A percentile compares a stretch with the other conserved stretches of the same genome.
Conservation (phyloP, 148 eudicot species). For the Vaccinium corymbosum region DNA sequence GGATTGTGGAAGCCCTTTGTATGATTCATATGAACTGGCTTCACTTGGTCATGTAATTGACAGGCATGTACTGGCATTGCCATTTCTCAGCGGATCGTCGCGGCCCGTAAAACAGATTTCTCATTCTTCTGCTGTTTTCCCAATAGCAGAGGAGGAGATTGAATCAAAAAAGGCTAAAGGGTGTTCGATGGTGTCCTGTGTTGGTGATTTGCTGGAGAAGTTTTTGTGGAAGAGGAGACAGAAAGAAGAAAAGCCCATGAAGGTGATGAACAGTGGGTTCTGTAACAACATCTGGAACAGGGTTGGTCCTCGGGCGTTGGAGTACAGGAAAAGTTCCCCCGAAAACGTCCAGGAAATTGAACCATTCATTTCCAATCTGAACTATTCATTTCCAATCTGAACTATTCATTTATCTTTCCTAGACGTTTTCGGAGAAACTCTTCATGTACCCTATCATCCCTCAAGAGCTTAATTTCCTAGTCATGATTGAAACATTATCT, state of each 20-base stretch:
- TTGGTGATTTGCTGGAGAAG: background rate
- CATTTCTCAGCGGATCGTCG: constrained; percentile 34
- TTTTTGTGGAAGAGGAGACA: background rate
- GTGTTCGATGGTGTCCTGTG: background rate
- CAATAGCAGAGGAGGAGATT: background rate
- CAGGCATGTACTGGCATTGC: constrained; percentile 42
- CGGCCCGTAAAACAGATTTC: constrained; percentile 4
- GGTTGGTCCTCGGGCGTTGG: background rate
- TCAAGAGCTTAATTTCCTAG: background rate
- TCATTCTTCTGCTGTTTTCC: background rate
- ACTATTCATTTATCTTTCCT: too few relatives aligned
- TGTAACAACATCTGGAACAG: background rate
- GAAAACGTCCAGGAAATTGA: too few relatives aligned
- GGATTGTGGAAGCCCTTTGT: constrained; percentile 79
- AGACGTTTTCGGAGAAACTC: too few relatives aligned
- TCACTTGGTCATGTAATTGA: constrained; percentile 44
- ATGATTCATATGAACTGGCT: constrained; percentile 62
- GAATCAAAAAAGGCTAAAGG: background rate
- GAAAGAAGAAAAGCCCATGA: background rate
- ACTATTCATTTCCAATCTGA: too few relatives aligned
- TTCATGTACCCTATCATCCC: too few relatives aligned
- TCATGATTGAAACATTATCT: background rate
- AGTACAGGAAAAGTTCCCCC: too few relatives aligned
- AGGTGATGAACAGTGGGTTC: background rate
- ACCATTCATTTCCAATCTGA: too few relatives aligned